A percentile compares a stretch with the other conserved stretches of the same genome.
Evolutionary conservation across 164 flowering plant species (phyloP).

Genomic region (Nymphaea colorata): DNA sequence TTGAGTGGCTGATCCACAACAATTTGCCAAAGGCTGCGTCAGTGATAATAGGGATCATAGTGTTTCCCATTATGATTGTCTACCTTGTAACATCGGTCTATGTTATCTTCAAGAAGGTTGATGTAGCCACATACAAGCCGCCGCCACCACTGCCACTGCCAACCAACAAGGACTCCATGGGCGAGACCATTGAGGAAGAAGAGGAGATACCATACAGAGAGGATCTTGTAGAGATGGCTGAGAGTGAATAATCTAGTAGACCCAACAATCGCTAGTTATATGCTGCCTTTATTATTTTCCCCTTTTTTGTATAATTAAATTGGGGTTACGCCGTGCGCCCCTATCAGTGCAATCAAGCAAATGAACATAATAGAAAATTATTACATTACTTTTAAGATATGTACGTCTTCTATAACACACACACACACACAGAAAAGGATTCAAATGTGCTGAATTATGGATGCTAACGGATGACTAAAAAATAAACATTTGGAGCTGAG

Average conservation of each 20-base stretch:
- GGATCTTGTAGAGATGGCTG: slow-evolving; percentile 38
- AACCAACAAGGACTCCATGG: slow-evolving; percentile 12
- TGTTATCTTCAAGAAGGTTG: slow-evolving; percentile 59
- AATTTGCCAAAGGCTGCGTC: slow-evolving; percentile 45
- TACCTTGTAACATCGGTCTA: slow-evolving; percentile 54
- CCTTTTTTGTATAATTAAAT: too few relatives aligned
- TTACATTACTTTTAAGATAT: too few relatives aligned
- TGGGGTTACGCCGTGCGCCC: too few relatives aligned
- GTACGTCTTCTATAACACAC: too few relatives aligned
- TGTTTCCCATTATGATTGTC: slow-evolving; percentile 68
- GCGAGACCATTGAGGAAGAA: not conserved
- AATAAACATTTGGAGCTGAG: too few relatives aligned
- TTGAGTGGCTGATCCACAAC: slow-evolving; percentile 64
- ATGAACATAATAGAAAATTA: too few relatives aligned
- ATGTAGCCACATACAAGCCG: slow-evolving; percentile 28
- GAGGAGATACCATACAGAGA: slow-evolving; percentile 34
- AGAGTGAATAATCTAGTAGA: not conserved
- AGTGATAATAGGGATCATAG: slow-evolving; percentile 62
- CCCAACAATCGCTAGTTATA: too few relatives aligned
- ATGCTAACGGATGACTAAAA: too few relatives aligned
- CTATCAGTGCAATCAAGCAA: too few relatives aligned
- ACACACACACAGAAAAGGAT: too few relatives aligned
- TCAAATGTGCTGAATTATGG: too few relatives aligned
- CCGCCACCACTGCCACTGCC: not conserved
- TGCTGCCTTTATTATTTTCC: too few relatives aligned